Evolutionary conservation across 148 eudicot species (phyloP).

Genomic region (Rhododendron kiyosumense): DNA sequence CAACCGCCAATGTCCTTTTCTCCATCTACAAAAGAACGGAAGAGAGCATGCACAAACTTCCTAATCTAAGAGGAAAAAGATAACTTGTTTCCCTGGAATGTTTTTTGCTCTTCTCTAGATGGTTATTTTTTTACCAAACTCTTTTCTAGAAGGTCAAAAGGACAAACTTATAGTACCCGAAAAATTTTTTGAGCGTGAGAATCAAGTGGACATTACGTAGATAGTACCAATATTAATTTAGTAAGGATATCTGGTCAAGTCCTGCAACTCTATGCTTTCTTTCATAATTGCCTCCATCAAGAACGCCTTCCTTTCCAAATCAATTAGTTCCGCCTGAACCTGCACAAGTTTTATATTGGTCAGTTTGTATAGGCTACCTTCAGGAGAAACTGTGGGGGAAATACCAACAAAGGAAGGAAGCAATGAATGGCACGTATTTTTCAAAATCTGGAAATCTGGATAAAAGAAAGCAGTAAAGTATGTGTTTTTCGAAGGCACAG

Average conservation of each 20-base stretch:
- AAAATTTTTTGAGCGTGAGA: neutral
- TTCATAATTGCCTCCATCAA: constrained; percentile 52
- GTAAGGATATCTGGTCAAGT: constrained; percentile 68
- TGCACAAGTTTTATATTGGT: constrained; percentile 24
- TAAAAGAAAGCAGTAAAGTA: neutral
- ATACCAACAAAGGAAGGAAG: neutral
- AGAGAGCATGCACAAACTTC: neutral
- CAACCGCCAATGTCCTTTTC: neutral
- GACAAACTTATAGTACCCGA: neutral
- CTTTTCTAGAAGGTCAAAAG: neutral
- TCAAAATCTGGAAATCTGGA: neutral
- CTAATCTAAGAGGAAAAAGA: neutral
- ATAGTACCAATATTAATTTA: neutral
- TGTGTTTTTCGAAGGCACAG: neutral
- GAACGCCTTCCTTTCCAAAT: constrained; percentile 44
- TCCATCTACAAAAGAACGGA: neutral
- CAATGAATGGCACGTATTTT: neutral
- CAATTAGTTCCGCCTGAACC: constrained; percentile 49
- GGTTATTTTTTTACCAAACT: neutral
- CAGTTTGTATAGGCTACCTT: neutral
- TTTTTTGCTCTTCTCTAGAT: neutral
- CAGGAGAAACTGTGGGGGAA: neutral
- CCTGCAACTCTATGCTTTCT: constrained; percentile 58
- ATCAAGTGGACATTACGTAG: neutral
- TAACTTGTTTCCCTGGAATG: neutral